Conservation (phyloP, 345 rosid genomes). For the Punica granatum region DNA sequence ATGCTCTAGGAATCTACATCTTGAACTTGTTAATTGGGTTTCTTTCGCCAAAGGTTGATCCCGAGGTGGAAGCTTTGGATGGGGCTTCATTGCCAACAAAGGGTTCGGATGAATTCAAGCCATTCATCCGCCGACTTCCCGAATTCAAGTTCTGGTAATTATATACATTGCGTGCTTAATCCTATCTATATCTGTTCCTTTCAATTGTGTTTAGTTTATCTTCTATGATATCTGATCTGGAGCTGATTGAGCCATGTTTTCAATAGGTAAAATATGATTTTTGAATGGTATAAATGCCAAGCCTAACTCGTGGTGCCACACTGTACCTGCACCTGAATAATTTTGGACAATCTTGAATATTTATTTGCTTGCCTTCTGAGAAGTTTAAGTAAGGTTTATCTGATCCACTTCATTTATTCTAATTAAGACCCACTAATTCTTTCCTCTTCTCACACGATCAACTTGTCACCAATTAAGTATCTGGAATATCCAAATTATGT, state of each 20-base stretch:
- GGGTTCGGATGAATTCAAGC: conserved; percentile 60
- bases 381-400: background rate
- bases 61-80: conserved; percentile 56
- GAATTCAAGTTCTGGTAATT: conserved; percentile 76
- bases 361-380: background rate
- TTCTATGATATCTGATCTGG: background rate
- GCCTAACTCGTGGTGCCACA: background rate
- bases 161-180: background rate
- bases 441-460: background rate
- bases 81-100: conserved; percentile 39
- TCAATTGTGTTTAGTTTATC: background rate
- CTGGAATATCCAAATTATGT: background rate
- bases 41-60: conserved; percentile 72
- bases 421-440: background rate
- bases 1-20: conserved; percentile 67
- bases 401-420: background rate
- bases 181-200: background rate
- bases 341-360: background rate
- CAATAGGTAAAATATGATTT: background rate
- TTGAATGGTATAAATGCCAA: background rate
- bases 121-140: conserved; percentile 76
- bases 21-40: conserved; percentile 77
- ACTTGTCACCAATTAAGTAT: background rate
- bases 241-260: background rate
- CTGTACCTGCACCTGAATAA: background rate